phyloP scores from a whole-genome alignment of 495 filamentous ascomycete species.

The Acidomyces sp. region DNA sequence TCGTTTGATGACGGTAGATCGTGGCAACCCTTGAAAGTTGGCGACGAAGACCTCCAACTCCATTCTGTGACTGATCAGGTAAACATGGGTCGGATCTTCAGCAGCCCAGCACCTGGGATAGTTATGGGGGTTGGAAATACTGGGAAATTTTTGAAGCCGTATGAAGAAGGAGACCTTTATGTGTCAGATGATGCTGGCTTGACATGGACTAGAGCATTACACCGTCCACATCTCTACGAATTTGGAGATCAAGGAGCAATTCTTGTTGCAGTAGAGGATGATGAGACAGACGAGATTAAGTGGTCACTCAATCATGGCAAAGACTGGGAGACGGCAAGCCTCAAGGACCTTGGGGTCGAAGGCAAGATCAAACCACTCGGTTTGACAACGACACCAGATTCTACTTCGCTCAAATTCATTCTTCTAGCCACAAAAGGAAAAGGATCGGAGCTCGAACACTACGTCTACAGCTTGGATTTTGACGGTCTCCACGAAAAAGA shows the following conservation, averaged over 20 bases:
- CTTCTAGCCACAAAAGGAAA: constrained; percentile 41
- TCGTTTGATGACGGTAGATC: constrained; percentile 88
- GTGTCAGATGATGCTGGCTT: constrained; percentile 84
- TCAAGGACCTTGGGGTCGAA: constrained; percentile 34
- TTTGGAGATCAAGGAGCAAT: constrained; percentile 87
- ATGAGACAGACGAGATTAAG: constrained; percentile 48
- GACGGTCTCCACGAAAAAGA: constrained; percentile 63
- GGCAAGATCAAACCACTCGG: constrained; percentile 45
- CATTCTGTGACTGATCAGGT: constrained; percentile 75
- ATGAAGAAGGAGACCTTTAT: constrained; percentile 60
- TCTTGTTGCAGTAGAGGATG: constrained; percentile 64
- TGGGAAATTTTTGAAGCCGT: constrained; percentile 53
- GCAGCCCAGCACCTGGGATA: constrained; percentile 81
- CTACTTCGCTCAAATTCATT: constrained; percentile 79
- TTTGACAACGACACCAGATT: constrained; percentile 78
- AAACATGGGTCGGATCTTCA: constrained; percentile 78
- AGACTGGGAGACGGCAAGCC: constrained; percentile 53
- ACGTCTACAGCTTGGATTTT: constrained; percentile 69
- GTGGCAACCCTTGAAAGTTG: constrained; percentile 52
- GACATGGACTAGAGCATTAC: constrained; percentile 60
- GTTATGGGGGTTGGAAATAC: constrained; percentile 89
- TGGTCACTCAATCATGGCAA: constrained; percentile 85
- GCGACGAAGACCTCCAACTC: constrained; percentile 54
- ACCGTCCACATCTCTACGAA: constrained; percentile 86
- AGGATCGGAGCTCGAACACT: constrained; percentile 36